Evolutionary conservation across 768 basidiomycete genomes (phyloP), one percentile per base, ranked within the genome.

Genomic region (Xanthoconium stramineum): DNA sequence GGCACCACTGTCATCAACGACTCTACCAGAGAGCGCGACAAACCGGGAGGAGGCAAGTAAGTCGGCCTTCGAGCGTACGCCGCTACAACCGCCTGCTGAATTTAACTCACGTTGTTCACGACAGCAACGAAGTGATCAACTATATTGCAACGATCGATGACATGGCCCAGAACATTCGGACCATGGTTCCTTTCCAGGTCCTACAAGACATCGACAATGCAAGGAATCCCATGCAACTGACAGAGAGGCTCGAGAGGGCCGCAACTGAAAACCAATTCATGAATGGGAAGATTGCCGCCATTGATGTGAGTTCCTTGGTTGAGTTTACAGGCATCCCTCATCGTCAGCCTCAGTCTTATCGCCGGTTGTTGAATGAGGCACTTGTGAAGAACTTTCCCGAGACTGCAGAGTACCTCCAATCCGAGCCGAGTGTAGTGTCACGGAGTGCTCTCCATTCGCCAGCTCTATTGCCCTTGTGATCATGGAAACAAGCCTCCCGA

Each of bases 231-330:
- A 86, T 89, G 84, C 84, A 85, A 65, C 76, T 91, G 49, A 91
- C 91, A 17, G 82, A 83, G 55, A 79, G 88, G 49, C 71, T 94
- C 13, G 91, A 94, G 72, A 80, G 90, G 51, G 83, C 89, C 0
- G 89, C 91, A 33, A 88, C 89, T 3, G 91, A 94, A 73, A 94
- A 94, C 67, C 91, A 91, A 65, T 93, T 91, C 61, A 89, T 91
- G 87, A 90, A 93, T 65, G 91, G 88, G 28, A 91, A 92, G 66
- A 89, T 93, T 38, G 78, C 80, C 43, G 91, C 89, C 1, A 80
- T 94, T 32, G 80, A 84, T 51, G 89, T 90, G 59, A 62, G 81
- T 62, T 33, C 12, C 32, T 42, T 40, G 40, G 28, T 54, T 13
- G 29, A 20, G n/a, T 32, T 42, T 39, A 17, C 53, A 47, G 29